A percentile compares a stretch with the other conserved stretches of the same genome.
Evolutionary conservation across 225 moss, liverwort and hornwort species (phyloP).

Genomic region (Bryoerythrophyllum caledonicum): DNA sequence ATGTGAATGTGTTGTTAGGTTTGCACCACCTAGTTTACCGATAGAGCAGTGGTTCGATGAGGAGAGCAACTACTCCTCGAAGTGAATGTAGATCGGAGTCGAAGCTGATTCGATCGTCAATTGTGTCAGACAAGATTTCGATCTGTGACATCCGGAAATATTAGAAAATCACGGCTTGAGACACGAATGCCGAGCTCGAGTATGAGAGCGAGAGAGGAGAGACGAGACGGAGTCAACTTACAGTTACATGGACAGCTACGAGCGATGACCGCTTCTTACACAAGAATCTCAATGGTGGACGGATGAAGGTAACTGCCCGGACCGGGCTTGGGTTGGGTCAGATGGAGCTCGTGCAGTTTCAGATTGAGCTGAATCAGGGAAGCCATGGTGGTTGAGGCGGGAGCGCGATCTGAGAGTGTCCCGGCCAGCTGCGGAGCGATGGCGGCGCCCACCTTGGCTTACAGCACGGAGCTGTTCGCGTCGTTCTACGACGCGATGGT

Average conservation of each 20-base stretch:
- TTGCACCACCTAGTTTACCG: too few relatives aligned
- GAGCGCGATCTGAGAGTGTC: slow-evolving; percentile 19
- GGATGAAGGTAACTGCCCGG: slow-evolving; percentile 2
- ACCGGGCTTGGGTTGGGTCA: not conserved
- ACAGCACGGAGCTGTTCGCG: slow-evolving; percentile 35
- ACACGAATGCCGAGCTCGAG: slow-evolving; percentile 10
- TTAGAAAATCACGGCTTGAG: slow-evolving; percentile 6
- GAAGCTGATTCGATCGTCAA: not conserved
- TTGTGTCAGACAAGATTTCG: not conserved
- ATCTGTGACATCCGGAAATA: not conserved
- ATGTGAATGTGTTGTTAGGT: not conserved
- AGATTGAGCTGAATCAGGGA: slow-evolving; percentile 7
- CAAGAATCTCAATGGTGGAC: slow-evolving; percentile 5
- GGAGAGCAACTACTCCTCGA: not conserved
- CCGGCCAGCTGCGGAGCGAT: too few relatives aligned
- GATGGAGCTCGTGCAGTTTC: not conserved
- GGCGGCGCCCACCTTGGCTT: slow-evolving; percentile 38
- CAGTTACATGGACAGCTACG: slow-evolving; percentile 14
- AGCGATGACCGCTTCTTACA: slow-evolving; percentile 21
- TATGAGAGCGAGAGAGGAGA: not conserved
- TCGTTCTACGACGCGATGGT: slow-evolving; percentile 55
- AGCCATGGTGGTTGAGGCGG: slow-evolving; percentile 1
- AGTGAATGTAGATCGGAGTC: not conserved
- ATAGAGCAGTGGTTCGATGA: not conserved
- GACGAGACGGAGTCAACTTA: slow-evolving; percentile 31